Base-by-base conservation (phyloP, 768 basidiomycete species). In the Russula abietina region DNA sequence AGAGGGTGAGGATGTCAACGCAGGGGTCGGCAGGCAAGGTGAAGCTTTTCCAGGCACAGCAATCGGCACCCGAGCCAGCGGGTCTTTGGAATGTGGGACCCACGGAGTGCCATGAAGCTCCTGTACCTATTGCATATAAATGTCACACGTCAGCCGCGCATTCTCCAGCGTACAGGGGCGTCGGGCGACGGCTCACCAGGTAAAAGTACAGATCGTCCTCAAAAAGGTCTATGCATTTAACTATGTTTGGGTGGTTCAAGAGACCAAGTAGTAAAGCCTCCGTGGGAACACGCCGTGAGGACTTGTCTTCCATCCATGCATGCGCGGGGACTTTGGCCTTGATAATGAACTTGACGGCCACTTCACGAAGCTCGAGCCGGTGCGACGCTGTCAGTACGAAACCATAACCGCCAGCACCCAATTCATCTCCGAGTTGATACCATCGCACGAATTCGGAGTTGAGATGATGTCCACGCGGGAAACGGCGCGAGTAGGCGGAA, bases 291-390 rank as follows among this genome's bases (percentile, higher is more conserved):
- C 77, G 79, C 28, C 88, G 84, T 56, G 81, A 73, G 24, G 74
- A 71, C 55, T 84, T 79, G 71, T 91, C 84, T 56, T 85, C 74
- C 75, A 82, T 83, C 86, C 85, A 84, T 38, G 81, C 81, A 64
- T 80, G 79, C 19, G 79, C 79, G 0, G 82, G 82, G 1, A 86
- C 79, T 64, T 84, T 81, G 56, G 78, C 81, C 73, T 92, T 94
- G 76, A 89, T 83, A 70, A 98, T 93, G 73, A 98, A 97, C 75
- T 98, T 98, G 74, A 97, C 89, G 0, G 94, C 94, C 57, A 94
- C 93, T 71, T 93, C 89, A 61, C 77, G 73, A 0, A 79, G 79
- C 51, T 81, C 79, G 33, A 66, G 68, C 16, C 82, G 83, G 70
- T 91, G 83, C 39, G 78, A 75, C 11, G 92, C 93, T 3, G 89